Evolutionary conservation across 371 early-diverging fungal species (phyloP).

Genomic region (Mucor indicus): DNA sequence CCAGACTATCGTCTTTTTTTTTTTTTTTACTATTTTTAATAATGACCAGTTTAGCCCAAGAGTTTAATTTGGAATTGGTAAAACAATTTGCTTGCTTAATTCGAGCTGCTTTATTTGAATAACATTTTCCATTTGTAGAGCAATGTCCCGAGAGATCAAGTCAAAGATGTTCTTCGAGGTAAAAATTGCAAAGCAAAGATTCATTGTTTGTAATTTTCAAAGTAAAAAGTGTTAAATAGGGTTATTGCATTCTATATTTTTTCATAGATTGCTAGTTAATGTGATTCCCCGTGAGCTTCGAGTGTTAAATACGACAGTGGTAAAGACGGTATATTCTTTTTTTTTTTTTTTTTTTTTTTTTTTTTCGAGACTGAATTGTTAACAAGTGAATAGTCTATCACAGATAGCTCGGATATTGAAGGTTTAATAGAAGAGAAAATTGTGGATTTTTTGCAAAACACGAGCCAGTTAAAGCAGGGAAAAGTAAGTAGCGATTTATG

Average conservation of each 20-base stretch:
- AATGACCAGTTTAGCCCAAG: constrained; percentile 13
- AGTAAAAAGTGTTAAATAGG: constrained; percentile 48
- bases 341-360: neutral
- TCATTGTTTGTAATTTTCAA: too few species aligned
- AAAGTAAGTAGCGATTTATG: constrained; percentile 32
- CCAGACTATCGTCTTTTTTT: too few species aligned
- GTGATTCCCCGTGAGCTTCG: constrained; percentile 73
- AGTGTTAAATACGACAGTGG: constrained; percentile 70
- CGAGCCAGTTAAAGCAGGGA: constrained; percentile 27
- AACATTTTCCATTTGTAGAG: constrained; percentile 19
- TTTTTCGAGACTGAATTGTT: too few species aligned
- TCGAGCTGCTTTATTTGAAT: neutral
- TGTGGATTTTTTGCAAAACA: constrained; percentile 37
- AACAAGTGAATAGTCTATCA: constrained; percentile 44
- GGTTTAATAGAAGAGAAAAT: constrained; percentile 39
- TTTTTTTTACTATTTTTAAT: too few species aligned
- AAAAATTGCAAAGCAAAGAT: neutral
- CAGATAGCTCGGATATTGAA: constrained; percentile 37
- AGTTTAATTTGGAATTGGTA: constrained; percentile 19
- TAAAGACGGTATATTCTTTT: constrained; percentile 19
- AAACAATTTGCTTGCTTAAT: neutral
- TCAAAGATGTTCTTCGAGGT: constrained; percentile 67
- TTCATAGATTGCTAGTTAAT: constrained; percentile 77
- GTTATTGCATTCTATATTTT: constrained; percentile 81
- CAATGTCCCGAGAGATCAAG: constrained; percentile 51